Percentiles rank a stretch among this genome's conserved stretches.
phyloP scores from a whole-genome alignment of 2,329 filamentous ascomycete species.

The Gremmenia infestans region DNA sequence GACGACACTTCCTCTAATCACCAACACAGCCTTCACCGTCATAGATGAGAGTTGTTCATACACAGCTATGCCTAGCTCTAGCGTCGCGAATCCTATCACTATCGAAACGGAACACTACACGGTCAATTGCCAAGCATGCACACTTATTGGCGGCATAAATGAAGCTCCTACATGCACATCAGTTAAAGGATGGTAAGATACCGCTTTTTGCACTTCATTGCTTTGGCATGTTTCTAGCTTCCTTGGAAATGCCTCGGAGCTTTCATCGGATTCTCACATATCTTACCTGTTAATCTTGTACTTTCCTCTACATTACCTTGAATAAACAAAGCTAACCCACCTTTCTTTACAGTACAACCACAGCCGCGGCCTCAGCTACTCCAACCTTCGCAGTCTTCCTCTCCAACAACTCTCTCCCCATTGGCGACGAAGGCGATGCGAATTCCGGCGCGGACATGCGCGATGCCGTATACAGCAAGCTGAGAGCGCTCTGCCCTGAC shows the following conservation, averaged over 20 bases:
- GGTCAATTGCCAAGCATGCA: background rate
- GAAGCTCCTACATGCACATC: background rate
- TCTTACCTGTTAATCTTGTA: too few relatives aligned
- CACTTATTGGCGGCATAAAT: background rate
- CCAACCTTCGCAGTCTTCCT: background rate
- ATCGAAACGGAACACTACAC: background rate
- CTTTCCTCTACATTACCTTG: too few relatives aligned
- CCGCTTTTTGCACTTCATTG: background rate
- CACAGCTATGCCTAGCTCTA: background rate
- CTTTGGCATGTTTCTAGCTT: too few relatives aligned
- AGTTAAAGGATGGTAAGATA: background rate
- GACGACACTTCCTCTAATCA: too few relatives aligned
- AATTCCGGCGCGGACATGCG: background rate
- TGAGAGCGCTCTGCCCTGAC: background rate
- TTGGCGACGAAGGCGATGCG: background rate
- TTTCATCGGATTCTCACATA: too few relatives aligned
- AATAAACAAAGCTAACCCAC: background rate
- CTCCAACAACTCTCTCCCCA: background rate
- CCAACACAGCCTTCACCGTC: background rate
- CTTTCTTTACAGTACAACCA: background rate
- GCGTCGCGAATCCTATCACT: background rate
- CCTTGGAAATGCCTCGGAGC: too few relatives aligned
- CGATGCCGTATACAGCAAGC: background rate
- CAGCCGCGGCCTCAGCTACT: background rate
- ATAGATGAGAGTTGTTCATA: background rate